phyloP scores from a whole-genome alignment of 176 grass and related monocot species.

The Phoenix roebelenii region DNA sequence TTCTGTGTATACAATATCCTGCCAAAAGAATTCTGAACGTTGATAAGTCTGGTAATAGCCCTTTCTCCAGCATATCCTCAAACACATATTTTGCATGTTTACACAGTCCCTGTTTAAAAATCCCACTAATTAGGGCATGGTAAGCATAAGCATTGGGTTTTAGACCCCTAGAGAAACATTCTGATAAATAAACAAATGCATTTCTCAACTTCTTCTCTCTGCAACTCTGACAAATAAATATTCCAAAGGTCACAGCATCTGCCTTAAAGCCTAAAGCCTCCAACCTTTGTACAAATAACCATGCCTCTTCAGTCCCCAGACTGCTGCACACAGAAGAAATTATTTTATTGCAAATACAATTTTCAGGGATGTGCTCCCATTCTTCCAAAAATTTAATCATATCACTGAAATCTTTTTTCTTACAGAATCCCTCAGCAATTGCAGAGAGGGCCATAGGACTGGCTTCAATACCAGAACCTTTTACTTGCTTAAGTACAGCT shows the following conservation, averaged over 20 bases:
- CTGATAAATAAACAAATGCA: conserved; percentile 81
- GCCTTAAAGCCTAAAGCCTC: conserved; percentile 63
- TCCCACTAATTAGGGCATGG: conserved; percentile 69
- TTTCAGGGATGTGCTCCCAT: conserved; percentile 55
- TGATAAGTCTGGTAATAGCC: conserved; percentile 38
- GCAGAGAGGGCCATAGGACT: conserved; percentile 35
- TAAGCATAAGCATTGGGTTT: conserved; percentile 51
- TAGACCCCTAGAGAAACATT: conserved; percentile 64
- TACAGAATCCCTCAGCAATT: conserved; percentile 59
- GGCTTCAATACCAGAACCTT: conserved; percentile 32
- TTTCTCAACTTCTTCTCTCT: conserved; percentile 50
- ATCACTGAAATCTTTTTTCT: conserved; percentile 67
- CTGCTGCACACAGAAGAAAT: conserved; percentile 49
- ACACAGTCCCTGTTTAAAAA: conserved; percentile 68
- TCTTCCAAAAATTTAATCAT: conserved; percentile 81
- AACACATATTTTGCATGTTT: conserved; percentile 74
- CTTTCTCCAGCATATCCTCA: conserved; percentile 78
- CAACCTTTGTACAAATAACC: conserved; percentile 53
- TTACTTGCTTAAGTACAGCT: conserved; percentile 48
- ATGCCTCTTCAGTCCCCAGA: conserved; percentile 62
- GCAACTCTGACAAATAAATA: conserved; percentile 75
- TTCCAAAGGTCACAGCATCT: conserved; percentile 69
- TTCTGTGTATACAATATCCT: conserved; percentile 79
- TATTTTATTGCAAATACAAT: conserved; percentile 63
- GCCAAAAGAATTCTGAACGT: conserved; percentile 76